Conservation (phyloP, 2,329 filamentous ascomycete species). For the Fusarium nygamai region DNA sequence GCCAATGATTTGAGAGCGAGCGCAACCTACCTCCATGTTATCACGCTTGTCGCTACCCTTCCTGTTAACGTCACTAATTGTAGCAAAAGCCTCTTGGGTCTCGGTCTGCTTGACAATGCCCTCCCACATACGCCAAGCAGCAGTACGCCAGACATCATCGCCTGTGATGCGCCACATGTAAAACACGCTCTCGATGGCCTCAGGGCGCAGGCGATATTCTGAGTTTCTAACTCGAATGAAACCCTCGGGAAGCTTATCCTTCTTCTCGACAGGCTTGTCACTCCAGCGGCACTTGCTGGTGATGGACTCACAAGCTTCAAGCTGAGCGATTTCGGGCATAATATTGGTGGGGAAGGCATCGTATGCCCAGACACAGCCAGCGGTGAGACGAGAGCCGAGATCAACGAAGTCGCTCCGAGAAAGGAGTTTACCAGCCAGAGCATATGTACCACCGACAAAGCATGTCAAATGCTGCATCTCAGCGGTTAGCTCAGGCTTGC, state of each 20-base stretch:
- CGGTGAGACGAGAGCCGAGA: conserved; percentile 58
- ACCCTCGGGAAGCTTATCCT: conserved; percentile 56
- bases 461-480: conserved; percentile 71
- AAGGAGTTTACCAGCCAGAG: conserved; percentile 71
- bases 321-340: conserved; percentile 61
- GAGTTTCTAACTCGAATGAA: conserved; percentile 64
- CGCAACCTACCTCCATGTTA: conserved; percentile 66
- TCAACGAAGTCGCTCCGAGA: conserved; percentile 57
- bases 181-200: conserved; percentile 64
- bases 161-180: conserved; percentile 63
- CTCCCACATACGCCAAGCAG: conserved; percentile 61
- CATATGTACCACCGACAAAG: conserved; percentile 77
- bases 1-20: not conserved
- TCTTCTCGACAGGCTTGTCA: conserved; percentile 40
- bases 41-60: conserved; percentile 56
- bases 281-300: conserved; percentile 51
- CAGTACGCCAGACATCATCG: conserved; percentile 54
- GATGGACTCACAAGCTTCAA: conserved; percentile 50
- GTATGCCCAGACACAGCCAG: conserved; percentile 66
- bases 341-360: conserved; percentile 59
- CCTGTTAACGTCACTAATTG: conserved; percentile 50
- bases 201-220: conserved; percentile 57
- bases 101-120: conserved; percentile 54
- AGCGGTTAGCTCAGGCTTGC: conserved; percentile 43
- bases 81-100: conserved; percentile 56